Base-by-base conservation (phyloP, 441 rosid species). In the Metrosideros polymorpha region DNA sequence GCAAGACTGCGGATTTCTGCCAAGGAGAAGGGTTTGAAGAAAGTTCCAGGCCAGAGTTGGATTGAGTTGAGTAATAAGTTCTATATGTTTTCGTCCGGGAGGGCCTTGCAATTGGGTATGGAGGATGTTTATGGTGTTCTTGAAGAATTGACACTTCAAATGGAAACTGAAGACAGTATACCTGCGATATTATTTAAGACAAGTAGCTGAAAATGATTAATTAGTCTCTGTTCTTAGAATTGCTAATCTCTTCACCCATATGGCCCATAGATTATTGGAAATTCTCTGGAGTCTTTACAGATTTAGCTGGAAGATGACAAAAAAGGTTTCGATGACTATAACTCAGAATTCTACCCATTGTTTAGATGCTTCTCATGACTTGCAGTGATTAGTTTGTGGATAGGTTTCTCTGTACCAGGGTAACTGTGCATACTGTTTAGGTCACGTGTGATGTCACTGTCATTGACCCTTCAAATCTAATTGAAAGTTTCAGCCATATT, bases 41-140 rank as follows among this genome's bases (percentile, higher is more conserved):
- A 93, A 84, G 87, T 79, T 25, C 87, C 91, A 9, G 95, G 95
- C 14, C 92, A 89, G 90, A 91, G 94, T 87, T 92, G 94, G 92
- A 90, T 93, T 84, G 89, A 91, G 85, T 85, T 90, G 87, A 90
- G 90, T 84, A 91, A 89, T 84, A 89, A 87, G 54, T 84, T 90
- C 32, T 83, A 57, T 49, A 84, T 79, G 84, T 92, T 91, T 85
- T 87, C 90, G 17, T 93, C 97, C 35, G 95, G 92, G 42, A 88
- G 89, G 82, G 83, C 66, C 85, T 51, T 86, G 84, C 91, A 92
- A 61, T 88, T 54, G n/a, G 93, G 89, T 57, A 88, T 88, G 88
- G 89, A 87, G 42, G 88, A 90, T 56, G 88, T 92, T 79, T 88
- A 87, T 86, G 88, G 85, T n/a, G 89, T 91, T 84, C 92, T 94